phyloP scores from a whole-genome alignment of 345 rosid genomes.

The Psidium friedrichsthalianum region DNA sequence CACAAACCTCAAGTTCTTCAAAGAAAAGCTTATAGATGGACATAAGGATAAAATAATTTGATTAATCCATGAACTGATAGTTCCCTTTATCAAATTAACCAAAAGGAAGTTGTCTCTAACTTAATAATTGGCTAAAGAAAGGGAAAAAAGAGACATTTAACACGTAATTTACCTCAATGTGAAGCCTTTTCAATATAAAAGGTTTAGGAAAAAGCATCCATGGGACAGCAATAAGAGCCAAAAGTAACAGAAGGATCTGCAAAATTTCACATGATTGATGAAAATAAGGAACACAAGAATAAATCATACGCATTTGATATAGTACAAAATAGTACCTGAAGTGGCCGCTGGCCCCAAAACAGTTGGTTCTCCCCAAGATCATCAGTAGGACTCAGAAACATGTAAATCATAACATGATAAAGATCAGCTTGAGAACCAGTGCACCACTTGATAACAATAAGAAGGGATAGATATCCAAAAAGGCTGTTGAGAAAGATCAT shows the following conservation, averaged over 20 bases:
- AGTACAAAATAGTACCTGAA: slow-evolving; percentile 44
- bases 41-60: not conserved
- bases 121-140: not conserved
- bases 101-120: not conserved
- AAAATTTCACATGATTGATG: slow-evolving; percentile 1
- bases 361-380: slow-evolving; percentile 79
- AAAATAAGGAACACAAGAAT: not conserved
- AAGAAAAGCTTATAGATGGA: not conserved
- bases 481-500: slow-evolving; percentile 87
- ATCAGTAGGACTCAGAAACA: slow-evolving; percentile 92
- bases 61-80: not conserved
- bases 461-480: slow-evolving; percentile 92
- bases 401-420: slow-evolving; percentile 96
- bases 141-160: not conserved
- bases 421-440: slow-evolving; percentile 96
- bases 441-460: slow-evolving; percentile 92
- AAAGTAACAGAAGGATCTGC: slow-evolving; percentile 74
- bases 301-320: not conserved
- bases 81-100: not conserved
- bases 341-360: slow-evolving; percentile 90
- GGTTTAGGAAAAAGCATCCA: slow-evolving; percentile 99
- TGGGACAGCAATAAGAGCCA: slow-evolving; percentile 78
- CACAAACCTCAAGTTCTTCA: not conserved
- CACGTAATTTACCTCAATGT: slow-evolving; percentile 47
- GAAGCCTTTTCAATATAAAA: slow-evolving; percentile 70